Percentiles rank a stretch among this genome's conserved stretches.
phyloP scores from a whole-genome alignment of 1,284 basidiomycete genomes.

The Fomes fomentarius region DNA sequence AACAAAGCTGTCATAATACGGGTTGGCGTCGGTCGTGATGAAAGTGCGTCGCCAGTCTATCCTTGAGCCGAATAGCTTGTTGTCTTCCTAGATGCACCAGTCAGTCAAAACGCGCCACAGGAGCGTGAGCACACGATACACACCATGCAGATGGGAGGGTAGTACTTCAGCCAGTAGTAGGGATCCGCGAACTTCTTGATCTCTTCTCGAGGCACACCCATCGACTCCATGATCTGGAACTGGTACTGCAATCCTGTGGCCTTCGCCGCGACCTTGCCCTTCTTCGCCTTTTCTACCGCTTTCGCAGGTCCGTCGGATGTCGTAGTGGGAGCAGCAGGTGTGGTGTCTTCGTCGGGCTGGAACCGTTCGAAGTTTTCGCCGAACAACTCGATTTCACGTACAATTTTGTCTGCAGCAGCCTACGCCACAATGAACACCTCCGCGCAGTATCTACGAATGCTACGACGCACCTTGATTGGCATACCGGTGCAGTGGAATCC shows the following conservation, averaged over 20 bases:
- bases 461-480: slow-evolving; percentile 89
- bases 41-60: slow-evolving; percentile 98
- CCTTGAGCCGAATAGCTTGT: slow-evolving; percentile 87
- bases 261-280: slow-evolving; percentile 95
- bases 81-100: slow-evolving; percentile 62
- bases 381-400: slow-evolving; percentile 97
- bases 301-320: slow-evolving; percentile 39
- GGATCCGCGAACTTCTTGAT: slow-evolving; percentile 98
- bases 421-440: slow-evolving; percentile 36
- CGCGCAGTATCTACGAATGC: neutral
- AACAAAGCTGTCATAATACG: slow-evolving; percentile 97
- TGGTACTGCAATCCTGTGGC: slow-evolving; percentile 95
- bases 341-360: slow-evolving; percentile 47
- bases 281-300: slow-evolving; percentile 85
- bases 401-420: slow-evolving; percentile 96
- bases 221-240: slow-evolving; percentile 98
- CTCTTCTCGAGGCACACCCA: slow-evolving; percentile 85
- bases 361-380: slow-evolving; percentile 88
- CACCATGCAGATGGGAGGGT: slow-evolving; percentile 93
- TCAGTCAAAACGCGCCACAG: slow-evolving; percentile 3
- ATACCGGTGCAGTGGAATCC: slow-evolving; percentile 98
- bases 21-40: slow-evolving; percentile 94
- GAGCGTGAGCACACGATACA: slow-evolving; percentile 31
- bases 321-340: slow-evolving; percentile 38
- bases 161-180: slow-evolving; percentile 90